These are phyloP conservation scores for Tolypocladium pustulatum DNA, from an alignment of 2,329 filamentous ascomycete genomes.

Conservation along the genomic window DNA sequence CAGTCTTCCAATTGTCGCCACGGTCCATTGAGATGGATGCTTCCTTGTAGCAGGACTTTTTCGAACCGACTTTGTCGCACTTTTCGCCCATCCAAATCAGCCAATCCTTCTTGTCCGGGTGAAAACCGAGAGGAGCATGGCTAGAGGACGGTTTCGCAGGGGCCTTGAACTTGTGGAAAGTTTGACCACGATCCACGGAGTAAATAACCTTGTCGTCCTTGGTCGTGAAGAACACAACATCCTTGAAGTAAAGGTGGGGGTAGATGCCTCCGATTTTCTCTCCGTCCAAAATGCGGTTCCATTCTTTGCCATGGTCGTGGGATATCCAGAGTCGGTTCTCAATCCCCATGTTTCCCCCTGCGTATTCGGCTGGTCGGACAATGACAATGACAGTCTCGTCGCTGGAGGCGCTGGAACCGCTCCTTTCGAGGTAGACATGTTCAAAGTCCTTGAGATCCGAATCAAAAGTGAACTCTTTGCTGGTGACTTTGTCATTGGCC, in stretches of 20 bases:
- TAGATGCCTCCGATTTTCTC: constrained; percentile 62
- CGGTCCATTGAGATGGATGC: constrained; percentile 72
- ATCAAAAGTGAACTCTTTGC: constrained; percentile 52
- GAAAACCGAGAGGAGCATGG: constrained; percentile 56
- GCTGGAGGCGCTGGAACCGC: constrained; percentile 47
- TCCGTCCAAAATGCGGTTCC: constrained; percentile 59
- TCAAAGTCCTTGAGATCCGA: constrained; percentile 40
- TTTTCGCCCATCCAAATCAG: constrained; percentile 78
- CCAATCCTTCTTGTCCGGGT: constrained; percentile 79
- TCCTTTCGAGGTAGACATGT: constrained; percentile 70
- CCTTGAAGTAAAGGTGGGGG: constrained; percentile 71
- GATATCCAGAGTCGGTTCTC: constrained; percentile 61
- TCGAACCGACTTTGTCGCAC: constrained; percentile 44
- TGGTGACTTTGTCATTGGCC: constrained; percentile 55
- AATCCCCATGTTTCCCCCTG: constrained; percentile 15
- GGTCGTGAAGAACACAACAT: constrained; percentile 81
- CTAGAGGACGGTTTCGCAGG: constrained; percentile 38
- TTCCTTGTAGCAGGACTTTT: constrained; percentile 55
- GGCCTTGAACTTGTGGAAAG: constrained; percentile 63
- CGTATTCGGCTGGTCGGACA: constrained; percentile 32
- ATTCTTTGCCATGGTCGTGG: constrained; percentile 79
- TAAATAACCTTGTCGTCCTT: constrained; percentile 57
- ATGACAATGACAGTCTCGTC: constrained; percentile 66
- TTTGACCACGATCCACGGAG: constrained; percentile 67
- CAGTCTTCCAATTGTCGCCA: constrained; percentile 67